Evolutionary conservation across 495 filamentous ascomycete species (phyloP).

Genomic region (Oidiodendron maius): DNA sequence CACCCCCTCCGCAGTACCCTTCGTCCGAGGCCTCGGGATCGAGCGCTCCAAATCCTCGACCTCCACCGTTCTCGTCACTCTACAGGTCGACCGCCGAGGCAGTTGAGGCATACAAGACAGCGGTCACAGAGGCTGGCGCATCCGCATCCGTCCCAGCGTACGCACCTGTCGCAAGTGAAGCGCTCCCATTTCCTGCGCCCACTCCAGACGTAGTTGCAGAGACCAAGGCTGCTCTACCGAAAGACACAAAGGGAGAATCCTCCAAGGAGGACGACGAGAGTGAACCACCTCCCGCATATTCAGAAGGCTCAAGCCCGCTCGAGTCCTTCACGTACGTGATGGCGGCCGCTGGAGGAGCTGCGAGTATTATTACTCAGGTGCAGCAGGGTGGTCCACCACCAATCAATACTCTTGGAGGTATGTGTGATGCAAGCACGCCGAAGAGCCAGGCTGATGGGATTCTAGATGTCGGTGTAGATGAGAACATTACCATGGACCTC

Average conservation of each 20-base stretch:
- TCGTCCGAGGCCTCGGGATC: conserved; percentile 59
- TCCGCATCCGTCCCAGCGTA: conserved; percentile 58
- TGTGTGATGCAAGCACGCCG: too few species aligned
- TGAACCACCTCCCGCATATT: conserved; percentile 94
- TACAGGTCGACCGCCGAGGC: conserved; percentile 28
- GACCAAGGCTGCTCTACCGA: conserved; percentile 76
- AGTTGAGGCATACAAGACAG: conserved; percentile 33
- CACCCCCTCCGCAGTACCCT: conserved; percentile 58
- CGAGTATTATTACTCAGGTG: conserved; percentile 98
- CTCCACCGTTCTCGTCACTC: conserved; percentile 62
- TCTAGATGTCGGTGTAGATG: conserved; percentile 80
- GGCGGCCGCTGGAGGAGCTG: conserved; percentile 91
- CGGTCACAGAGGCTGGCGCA: conserved; percentile 47
- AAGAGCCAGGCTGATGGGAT: too few species aligned
- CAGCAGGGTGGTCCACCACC: conserved; percentile 82
- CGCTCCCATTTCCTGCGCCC: conserved; percentile 13
- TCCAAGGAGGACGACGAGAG: conserved; percentile 69
- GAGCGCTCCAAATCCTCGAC: conserved; percentile 42
- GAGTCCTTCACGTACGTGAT: conserved; percentile 94
- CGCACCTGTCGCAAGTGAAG: conserved; percentile 39
- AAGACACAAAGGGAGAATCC: conserved; percentile 68
- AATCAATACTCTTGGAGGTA: conserved; percentile 85
- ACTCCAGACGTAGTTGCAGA: conserved; percentile 52
- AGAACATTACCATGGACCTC: conserved; percentile 91
- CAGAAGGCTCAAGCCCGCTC: conserved; percentile 88